Evolutionary conservation across 176 grass and related monocot species (phyloP).

Genomic region (Lolium multiflorum): DNA sequence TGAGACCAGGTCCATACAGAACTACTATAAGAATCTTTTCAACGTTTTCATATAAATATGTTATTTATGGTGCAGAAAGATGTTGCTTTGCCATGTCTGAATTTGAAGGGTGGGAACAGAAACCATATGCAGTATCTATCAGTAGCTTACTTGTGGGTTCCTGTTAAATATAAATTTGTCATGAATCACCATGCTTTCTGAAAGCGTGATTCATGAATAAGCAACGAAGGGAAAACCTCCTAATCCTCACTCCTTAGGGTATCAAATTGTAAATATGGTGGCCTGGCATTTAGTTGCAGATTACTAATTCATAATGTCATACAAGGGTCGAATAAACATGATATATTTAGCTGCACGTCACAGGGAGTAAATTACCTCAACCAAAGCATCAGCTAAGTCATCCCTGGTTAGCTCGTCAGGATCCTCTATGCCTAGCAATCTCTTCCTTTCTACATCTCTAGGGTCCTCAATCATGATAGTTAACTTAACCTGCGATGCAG

Average conservation of each 20-base stretch:
- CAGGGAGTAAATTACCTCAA: constrained; percentile 67
- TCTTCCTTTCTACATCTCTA: constrained; percentile 90
- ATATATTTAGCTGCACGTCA: constrained; percentile 30
- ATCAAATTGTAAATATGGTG: constrained; percentile 25
- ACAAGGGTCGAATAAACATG: neutral
- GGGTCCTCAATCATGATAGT: constrained; percentile 99
- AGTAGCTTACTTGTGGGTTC: neutral
- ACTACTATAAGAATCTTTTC: neutral
- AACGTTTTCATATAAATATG: constrained; percentile 1
- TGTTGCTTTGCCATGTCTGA: neutral
- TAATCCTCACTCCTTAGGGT: neutral
- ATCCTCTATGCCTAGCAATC: constrained; percentile 89
- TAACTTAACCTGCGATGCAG: constrained; percentile 76
- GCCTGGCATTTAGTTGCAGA: neutral
- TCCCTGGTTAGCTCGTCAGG: constrained; percentile 84
- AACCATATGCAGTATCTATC: constrained; percentile 26
- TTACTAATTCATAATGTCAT: neutral
- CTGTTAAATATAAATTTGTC: constrained; percentile 8
- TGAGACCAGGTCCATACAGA: neutral
- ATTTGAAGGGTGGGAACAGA: neutral
- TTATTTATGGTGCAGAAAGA: neutral
- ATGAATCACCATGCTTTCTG: neutral
- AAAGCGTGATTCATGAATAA: neutral
- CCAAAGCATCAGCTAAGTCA: constrained; percentile 84
- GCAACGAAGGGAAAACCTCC: neutral